Conservation (phyloP, 176 grass and related monocot genomes). For the Calamus simplicifolius region DNA sequence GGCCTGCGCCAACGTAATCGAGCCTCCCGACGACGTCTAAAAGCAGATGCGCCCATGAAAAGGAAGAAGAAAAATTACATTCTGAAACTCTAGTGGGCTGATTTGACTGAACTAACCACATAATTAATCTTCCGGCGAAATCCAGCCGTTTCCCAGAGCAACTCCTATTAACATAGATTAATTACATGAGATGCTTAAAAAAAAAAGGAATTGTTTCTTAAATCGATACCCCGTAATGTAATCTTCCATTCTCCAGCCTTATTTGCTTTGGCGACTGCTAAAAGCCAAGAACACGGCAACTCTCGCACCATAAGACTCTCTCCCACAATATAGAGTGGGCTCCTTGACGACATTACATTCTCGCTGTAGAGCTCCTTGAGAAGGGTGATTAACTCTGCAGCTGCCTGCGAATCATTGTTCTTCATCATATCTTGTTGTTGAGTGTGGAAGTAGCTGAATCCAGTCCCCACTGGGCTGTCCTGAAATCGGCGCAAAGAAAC, state of each 20-base stretch:
- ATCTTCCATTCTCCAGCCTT: slow-evolving; percentile 19
- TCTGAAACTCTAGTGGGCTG: too few species aligned
- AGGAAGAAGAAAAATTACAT: background rate
- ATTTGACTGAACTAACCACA: slow-evolving; percentile 30
- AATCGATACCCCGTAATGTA: slow-evolving; percentile 37
- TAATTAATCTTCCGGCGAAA: slow-evolving; percentile 79
- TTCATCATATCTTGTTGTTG: slow-evolving; percentile 32
- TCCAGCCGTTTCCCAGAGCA: slow-evolving; percentile 81
- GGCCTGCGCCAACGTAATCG: slow-evolving; percentile 34
- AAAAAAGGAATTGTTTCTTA: too few species aligned
- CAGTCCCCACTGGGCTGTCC: slow-evolving; percentile 87
- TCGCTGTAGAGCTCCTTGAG: slow-evolving; percentile 35
- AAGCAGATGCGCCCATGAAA: slow-evolving; percentile 62
- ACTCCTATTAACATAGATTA: slow-evolving; percentile 27
- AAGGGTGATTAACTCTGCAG: slow-evolving; percentile 54
- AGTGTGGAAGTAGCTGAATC: slow-evolving; percentile 30
- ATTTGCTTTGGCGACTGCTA: slow-evolving; percentile 49
- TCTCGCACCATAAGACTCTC: slow-evolving; percentile 97
- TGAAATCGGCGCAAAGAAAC: background rate
- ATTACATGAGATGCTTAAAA: background rate
- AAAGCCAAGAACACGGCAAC: slow-evolving; percentile 64
- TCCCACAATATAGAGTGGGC: slow-evolving; percentile 73
- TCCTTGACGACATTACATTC: slow-evolving; percentile 19
- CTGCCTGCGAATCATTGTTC: slow-evolving; percentile 61
- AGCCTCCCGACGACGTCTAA: slow-evolving; percentile 68